Base-by-base conservation (phyloP, 192 early-diverging fungal genomes). In the Coemansia sp. region DNA sequence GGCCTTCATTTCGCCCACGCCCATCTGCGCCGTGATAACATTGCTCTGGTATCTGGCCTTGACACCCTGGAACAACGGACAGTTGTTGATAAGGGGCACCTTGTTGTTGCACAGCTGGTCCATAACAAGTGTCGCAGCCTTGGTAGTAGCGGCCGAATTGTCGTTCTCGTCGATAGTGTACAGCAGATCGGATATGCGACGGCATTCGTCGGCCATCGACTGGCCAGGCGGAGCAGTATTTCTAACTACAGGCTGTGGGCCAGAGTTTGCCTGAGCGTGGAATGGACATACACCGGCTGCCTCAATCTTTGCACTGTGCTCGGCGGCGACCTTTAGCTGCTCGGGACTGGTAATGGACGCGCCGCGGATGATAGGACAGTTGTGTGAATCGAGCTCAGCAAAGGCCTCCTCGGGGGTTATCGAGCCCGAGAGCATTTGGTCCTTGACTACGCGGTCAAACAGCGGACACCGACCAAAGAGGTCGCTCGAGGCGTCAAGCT, bases 161-260 rank as follows among this genome's bases (percentile, higher is more conserved):
- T 68, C 46, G 47, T n/a, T 42, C 41, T 68, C 66, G 72, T 75
- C 54, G 10, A 79, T 74, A 1, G 70, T 63, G 49, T 84, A 84
- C 11, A 84, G 73, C 76, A 79, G 67, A 54, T 84, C 82, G 4
- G 82, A 84, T 20, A 84, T 63, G 1, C 71, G 67, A 42, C 76
- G 76, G 68, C 82, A 84, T 42, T 84, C 76, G 65, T 84, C 82
- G 27, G 82, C 67, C 82, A 84, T 84, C 42, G 82, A 84, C 38
- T 79, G 42, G 36, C 76, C 71, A 0, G 80, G 75, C 9, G 75
- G 79, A n/a, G 61, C 43, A 5, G 46, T 40, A 16, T 33, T 52
- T 27, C 73, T 57, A 44, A 20, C 49, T 15, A 60, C 47, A 24
- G 66, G 51, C 4, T 64, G 46, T 8, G 75, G 72, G 22, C n/a